Percentiles rank a stretch among this genome's conserved stretches.
These are phyloP conservation scores for Trametes polyzona DNA, from an alignment of 1,284 basidiomycete species.

Conservation along the genomic window DNA sequence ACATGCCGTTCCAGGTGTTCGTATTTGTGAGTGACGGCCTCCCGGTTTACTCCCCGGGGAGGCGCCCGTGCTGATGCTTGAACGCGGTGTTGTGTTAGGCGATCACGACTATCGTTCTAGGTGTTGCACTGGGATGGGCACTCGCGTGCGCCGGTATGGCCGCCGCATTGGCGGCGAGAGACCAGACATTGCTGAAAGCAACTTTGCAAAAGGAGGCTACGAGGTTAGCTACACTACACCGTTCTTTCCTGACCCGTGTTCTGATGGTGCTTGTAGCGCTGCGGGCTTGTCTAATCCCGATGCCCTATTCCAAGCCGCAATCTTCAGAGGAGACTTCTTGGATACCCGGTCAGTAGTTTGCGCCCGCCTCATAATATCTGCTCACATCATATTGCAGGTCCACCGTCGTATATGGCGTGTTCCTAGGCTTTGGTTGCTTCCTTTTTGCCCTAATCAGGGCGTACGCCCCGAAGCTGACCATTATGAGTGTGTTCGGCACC, in stretches of 20 bases:
- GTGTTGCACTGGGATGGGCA: conserved; percentile 76
- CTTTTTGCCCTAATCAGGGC: conserved; percentile 63
- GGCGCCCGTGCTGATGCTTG: background rate
- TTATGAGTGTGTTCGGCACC: conserved; percentile 60
- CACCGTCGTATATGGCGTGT: conserved; percentile 68
- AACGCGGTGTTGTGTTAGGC: conserved; percentile 37
- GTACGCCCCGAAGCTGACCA: conserved; percentile 60
- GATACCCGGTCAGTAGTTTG: conserved; percentile 51
- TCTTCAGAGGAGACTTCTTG: conserved; percentile 71
- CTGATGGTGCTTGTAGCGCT: conserved; percentile 38
- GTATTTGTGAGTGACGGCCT: conserved; percentile 36
- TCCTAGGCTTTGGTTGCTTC: conserved; percentile 71
- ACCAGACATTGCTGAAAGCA: conserved; percentile 50
- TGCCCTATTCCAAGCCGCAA: conserved; percentile 49
- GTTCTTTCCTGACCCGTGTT: background rate
- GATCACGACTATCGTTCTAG: conserved; percentile 53
- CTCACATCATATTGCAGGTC: conserved; percentile 40
- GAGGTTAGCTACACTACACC: conserved; percentile 39
- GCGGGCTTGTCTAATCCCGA: conserved; percentile 52
- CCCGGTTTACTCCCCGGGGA: background rate
- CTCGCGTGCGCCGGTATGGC: conserved; percentile 76
- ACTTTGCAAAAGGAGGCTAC: conserved; percentile 51
- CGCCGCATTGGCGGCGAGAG: conserved; percentile 60
- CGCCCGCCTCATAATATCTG: background rate
- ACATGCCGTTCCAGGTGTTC: conserved; percentile 43